phyloP scores from a whole-genome alignment of 2,329 filamentous ascomycete species.

The Botrytis porri region DNA sequence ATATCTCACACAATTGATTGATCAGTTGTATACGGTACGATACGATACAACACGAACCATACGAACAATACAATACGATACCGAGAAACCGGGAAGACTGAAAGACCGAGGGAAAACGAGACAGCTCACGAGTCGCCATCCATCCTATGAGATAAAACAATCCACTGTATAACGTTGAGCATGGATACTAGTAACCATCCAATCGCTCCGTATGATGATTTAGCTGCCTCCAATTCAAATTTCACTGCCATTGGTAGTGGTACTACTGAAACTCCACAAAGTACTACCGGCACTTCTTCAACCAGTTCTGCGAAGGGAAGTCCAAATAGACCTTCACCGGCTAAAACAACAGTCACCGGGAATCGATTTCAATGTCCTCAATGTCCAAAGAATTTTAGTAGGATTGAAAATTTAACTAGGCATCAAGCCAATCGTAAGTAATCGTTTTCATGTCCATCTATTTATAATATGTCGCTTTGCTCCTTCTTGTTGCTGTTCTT shows the following conservation, averaged over 20 bases:
- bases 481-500: background rate
- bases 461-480: background rate
- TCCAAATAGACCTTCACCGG: background rate
- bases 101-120: background rate
- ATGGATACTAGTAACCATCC: background rate
- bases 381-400: slow-evolving; percentile 36
- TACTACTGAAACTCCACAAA: background rate
- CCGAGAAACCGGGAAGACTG: background rate
- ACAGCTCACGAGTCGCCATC: no score
- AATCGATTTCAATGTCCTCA: slow-evolving; percentile 33
- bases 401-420: slow-evolving; percentile 36
- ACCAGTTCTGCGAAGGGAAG: background rate
- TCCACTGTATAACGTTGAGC: background rate
- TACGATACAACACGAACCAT: background rate
- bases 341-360: slow-evolving; percentile 17
- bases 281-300: background rate
- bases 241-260: background rate
- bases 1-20: background rate
- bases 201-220: background rate
- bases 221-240: background rate
- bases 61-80: background rate
- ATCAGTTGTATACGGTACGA: background rate
- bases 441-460: background rate
- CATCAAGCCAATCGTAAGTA: slow-evolving; percentile 37
- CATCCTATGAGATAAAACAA: background rate